phyloP scores from a whole-genome alignment of 345 rosid genomes.

The Cardamine occulta region DNA sequence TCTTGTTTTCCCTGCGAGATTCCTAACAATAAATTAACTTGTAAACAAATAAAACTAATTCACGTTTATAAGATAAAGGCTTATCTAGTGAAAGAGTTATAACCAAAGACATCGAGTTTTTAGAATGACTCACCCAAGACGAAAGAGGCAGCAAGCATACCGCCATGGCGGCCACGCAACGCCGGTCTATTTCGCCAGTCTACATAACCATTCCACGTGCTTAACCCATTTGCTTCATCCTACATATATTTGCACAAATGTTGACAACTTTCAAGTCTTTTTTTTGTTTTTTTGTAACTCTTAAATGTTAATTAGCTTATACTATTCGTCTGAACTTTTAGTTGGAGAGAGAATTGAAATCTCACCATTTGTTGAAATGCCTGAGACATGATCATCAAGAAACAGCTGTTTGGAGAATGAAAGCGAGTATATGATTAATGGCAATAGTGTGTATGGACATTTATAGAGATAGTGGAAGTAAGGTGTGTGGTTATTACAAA shows the following conservation, averaged over 20 bases:
- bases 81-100: not conserved
- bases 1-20: not conserved
- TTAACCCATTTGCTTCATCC: conserved; percentile 54
- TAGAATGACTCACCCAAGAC: conserved; percentile 60
- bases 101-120: not conserved
- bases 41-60: not conserved
- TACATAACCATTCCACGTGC: conserved; percentile 61
- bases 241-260: conserved; percentile 26
- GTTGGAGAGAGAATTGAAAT: not conserved
- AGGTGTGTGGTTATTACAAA: conserved; percentile 45
- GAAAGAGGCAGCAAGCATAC: conserved; percentile 80
- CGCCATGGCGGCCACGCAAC: conserved; percentile 66
- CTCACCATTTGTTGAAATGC: conserved; percentile 40
- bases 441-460: conserved; percentile 33
- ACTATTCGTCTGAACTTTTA: not conserved
- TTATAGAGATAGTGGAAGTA: conserved; percentile 20
- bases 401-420: conserved; percentile 42
- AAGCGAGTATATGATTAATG: conserved; percentile 34
- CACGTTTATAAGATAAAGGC: not conserved
- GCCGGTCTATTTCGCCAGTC: conserved; percentile 79
- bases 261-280: not conserved
- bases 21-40: not conserved
- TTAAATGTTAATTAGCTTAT: not conserved
- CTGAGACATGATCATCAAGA: conserved; percentile 33
- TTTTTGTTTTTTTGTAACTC: not conserved